phyloP scores from a whole-genome alignment of 106 monocot species.

The Hemerocallis citrina region DNA sequence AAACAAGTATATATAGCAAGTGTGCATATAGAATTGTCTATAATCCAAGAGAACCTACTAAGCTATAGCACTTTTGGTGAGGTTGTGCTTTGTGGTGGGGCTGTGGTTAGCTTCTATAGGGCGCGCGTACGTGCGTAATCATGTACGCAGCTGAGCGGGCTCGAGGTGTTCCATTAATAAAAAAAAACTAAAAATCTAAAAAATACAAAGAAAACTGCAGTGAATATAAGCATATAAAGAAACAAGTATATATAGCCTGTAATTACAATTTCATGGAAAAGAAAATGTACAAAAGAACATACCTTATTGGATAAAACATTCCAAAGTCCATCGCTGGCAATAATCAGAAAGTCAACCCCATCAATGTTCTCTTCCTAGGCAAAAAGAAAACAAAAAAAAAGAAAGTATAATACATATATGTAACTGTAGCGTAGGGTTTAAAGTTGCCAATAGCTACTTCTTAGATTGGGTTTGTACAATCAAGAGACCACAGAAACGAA shows the following conservation, averaged over 20 bases:
- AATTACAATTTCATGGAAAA: not conserved
- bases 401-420: slow-evolving; percentile 1
- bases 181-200: too few species aligned
- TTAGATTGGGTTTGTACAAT: not conserved
- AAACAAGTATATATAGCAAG: too few species aligned
- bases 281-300: not conserved
- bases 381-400: slow-evolving; percentile 1
- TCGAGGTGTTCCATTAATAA: too few species aligned
- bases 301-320: slow-evolving; percentile 44
- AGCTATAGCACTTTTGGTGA: too few species aligned
- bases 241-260: not conserved
- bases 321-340: slow-evolving; percentile 48
- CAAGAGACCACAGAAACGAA: not conserved
- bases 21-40: too few species aligned
- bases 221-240: too few species aligned
- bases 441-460: not conserved
- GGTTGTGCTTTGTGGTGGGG: too few species aligned
- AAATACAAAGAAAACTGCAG: too few species aligned
- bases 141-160: too few species aligned
- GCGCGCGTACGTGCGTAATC: too few species aligned
- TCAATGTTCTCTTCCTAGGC: slow-evolving; percentile 35
- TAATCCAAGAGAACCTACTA: too few species aligned
- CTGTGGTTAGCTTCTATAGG: too few species aligned
- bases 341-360: slow-evolving; percentile 35
- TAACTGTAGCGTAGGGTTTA: not conserved